phyloP scores from a whole-genome alignment of 345 rosid genomes.

The Isatis tinctoria region DNA sequence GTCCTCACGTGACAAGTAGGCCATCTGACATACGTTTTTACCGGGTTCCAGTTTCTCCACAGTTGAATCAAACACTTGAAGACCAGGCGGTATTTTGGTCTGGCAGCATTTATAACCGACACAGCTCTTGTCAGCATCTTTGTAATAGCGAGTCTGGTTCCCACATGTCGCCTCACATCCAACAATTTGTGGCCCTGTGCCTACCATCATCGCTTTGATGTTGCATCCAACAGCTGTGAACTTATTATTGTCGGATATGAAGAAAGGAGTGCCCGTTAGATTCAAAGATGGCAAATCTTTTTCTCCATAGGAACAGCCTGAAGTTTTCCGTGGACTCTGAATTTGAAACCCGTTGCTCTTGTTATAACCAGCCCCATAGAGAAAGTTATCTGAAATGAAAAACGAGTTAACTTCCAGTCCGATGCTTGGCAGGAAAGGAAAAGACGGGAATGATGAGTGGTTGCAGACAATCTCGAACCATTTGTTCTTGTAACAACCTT shows the following conservation, averaged over 20 bases:
- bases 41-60: not conserved
- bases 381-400: not conserved
- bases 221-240: constrained; percentile 41
- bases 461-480: constrained; percentile 19
- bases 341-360: not conserved
- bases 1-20: constrained; percentile 19
- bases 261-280: constrained; percentile 12
- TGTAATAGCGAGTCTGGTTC: too few species aligned
- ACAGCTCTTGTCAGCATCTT: too few species aligned
- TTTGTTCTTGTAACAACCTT: constrained; percentile 21
- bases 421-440: not conserved
- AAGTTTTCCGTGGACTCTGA: not conserved
- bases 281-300: not conserved
- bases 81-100: constrained; percentile 10
- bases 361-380: too few species aligned
- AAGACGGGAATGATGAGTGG: not conserved
- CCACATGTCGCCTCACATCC: constrained; percentile 40
- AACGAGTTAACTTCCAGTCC: not conserved
- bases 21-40: constrained; percentile 1
- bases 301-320: not conserved
- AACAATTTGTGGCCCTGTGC: not conserved
- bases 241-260: constrained; percentile 15
- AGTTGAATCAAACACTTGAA: not conserved
- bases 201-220: not conserved
- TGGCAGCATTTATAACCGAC: constrained; percentile 51